Evolutionary conservation across 73 alveolate genomes (phyloP).

Genomic region (Paramecium sonneborni): DNA sequence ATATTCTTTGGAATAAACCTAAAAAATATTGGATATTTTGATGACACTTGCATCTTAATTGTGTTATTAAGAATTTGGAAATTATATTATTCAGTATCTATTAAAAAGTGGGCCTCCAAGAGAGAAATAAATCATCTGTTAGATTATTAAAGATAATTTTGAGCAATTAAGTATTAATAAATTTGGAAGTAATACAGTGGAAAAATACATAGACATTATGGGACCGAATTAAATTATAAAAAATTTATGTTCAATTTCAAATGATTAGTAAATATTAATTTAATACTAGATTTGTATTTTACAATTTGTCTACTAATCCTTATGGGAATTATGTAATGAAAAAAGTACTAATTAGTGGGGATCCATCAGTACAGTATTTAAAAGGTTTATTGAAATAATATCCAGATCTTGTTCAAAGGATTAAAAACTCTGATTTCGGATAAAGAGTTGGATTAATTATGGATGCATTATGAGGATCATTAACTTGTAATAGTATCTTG

Average conservation of each 20-base stretch:
- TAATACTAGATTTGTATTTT: slow-evolving; percentile 16
- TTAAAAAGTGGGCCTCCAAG: slow-evolving; percentile 38
- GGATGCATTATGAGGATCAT: slow-evolving; percentile 11
- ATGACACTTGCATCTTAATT: slow-evolving; percentile 12
- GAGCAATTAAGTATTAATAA: slow-evolving; percentile 40
- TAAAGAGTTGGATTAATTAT: slow-evolving; percentile 44
- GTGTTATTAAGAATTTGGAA: slow-evolving; percentile 46
- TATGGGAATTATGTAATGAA: slow-evolving; percentile 44
- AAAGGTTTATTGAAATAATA: background rate
- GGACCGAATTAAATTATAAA: slow-evolving; percentile 31
- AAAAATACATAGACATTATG: slow-evolving; percentile 7
- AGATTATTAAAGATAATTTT: slow-evolving; percentile 24
- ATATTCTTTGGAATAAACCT: background rate
- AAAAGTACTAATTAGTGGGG: slow-evolving; percentile 11
- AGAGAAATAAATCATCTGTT: slow-evolving; percentile 10
- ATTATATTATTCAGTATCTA: background rate
- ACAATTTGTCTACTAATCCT: slow-evolving; percentile 25
- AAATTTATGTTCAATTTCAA: background rate
- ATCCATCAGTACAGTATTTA: slow-evolving; percentile 17
- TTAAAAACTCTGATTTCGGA: slow-evolving; percentile 48
- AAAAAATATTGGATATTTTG: background rate
- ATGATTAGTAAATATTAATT: background rate
- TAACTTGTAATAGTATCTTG: slow-evolving; percentile 28
- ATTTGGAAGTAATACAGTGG: slow-evolving; percentile 55
- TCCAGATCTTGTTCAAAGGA: slow-evolving; percentile 25